These are phyloP conservation scores for Candida sp. DNA, from an alignment of 1,139 yeast genomes.

Conservation along the genomic window DNA sequence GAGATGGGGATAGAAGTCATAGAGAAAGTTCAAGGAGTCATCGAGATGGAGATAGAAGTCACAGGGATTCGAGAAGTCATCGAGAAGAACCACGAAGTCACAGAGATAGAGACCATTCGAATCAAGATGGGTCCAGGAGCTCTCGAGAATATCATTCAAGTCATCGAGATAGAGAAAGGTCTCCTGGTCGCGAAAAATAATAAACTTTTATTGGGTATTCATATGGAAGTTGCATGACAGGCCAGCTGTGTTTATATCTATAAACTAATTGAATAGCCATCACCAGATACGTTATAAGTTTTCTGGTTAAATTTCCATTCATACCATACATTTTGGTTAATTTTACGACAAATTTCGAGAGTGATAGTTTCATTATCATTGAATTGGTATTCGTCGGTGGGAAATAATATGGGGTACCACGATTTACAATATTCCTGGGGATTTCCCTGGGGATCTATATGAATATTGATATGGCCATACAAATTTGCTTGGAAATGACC, in stretches of 20 bases:
- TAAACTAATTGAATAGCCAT: slow-evolving; percentile 25
- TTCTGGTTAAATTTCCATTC: slow-evolving; percentile 54
- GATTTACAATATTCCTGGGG: slow-evolving; percentile 36
- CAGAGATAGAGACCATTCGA: not conserved
- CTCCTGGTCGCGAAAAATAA: no score
- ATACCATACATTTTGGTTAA: slow-evolving; percentile 57
- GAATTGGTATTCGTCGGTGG: slow-evolving; percentile 50
- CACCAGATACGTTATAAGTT: slow-evolving; percentile 17
- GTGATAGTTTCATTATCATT: slow-evolving; percentile 46
- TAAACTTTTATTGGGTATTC: no score
- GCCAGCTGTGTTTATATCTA: slow-evolving; percentile 3
- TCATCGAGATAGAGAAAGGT: not conserved
- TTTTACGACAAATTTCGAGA: slow-evolving; percentile 37
- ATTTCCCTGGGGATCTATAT: slow-evolving; percentile 21
- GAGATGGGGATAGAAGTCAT: slow-evolving; percentile 2
- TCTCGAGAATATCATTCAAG: not conserved
- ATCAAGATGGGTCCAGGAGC: not conserved
- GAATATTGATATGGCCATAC: slow-evolving; percentile 46
- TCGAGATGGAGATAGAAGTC: not conserved
- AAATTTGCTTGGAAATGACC: slow-evolving; percentile 73
- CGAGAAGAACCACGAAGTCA: slow-evolving; percentile 5
- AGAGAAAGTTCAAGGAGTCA: not conserved
- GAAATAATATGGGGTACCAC: slow-evolving; percentile 71
- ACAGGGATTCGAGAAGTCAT: slow-evolving; percentile 2
- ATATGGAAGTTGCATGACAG: no score